Percentiles rank a stretch among this genome's conserved stretches.
Conservation (phyloP, 139 green algal species). For the Haematococcus lacustris region DNA sequence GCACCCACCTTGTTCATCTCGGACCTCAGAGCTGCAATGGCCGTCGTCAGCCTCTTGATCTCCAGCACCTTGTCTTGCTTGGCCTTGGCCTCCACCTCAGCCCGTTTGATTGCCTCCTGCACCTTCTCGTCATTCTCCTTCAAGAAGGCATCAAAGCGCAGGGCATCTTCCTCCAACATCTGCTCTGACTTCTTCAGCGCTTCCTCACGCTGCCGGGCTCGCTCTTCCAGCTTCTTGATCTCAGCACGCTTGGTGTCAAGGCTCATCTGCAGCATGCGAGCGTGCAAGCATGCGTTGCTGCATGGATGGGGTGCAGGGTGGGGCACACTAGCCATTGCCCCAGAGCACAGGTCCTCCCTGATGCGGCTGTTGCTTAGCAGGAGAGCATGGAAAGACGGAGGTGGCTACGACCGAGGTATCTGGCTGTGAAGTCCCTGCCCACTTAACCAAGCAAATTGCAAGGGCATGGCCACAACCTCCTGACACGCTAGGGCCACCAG, state of each 20-base stretch:
- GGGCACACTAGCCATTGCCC: no score
- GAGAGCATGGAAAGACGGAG: no score
- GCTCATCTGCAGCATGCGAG: constrained; percentile 77
- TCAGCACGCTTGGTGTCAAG: constrained; percentile 85
- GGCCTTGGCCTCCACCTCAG: constrained; percentile 73
- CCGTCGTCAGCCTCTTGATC: constrained; percentile 82
- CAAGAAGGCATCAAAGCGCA: constrained; percentile 84
- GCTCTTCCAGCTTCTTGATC: constrained; percentile 85
- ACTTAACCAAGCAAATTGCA: no score
- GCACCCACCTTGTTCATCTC: constrained; percentile 69
- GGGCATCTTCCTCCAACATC: constrained; percentile 73
- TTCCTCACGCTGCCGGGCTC: constrained; percentile 72
- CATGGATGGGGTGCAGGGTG: no score
- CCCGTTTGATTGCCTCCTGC: constrained; percentile 75
- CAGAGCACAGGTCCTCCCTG: no score
- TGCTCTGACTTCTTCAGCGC: constrained; percentile 61
- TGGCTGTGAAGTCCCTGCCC: no score
- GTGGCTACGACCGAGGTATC: no score
- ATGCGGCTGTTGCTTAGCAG: no score
- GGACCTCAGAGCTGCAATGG: constrained; percentile 50
- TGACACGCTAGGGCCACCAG: no score
- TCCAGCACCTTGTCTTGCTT: constrained; percentile 85
- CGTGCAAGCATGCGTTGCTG: no score
- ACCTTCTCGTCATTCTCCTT: constrained; percentile 91
- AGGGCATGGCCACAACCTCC: no score